Base-by-base conservation (phyloP, 1,284 basidiomycete genomes). In the Ganoderma lingzhi region DNA sequence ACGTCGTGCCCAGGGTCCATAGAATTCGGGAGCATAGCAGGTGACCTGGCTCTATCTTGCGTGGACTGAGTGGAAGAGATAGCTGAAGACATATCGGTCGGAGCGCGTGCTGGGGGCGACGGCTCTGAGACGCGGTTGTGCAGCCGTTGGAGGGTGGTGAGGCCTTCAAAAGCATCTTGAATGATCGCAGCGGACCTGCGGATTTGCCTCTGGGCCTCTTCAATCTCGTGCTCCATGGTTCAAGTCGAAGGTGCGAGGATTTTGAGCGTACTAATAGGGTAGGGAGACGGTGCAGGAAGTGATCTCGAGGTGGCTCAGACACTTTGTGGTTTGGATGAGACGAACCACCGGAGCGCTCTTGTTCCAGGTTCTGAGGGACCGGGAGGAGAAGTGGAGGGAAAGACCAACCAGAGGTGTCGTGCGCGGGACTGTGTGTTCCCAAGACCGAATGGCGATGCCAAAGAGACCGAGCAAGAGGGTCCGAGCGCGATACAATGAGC, bases 1-100 rank as follows among this genome's bases (percentile, higher is more conserved):
- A 77, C 77, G 44, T 77, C 68, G 63, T 80, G 78, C 9, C 71
- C 70, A 1, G 78, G 78, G 10, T 75, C 76, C 78, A 80, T 80
- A 9, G 68, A 10, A 28, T 55, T 69, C 35, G 63, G 14, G 39
- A 10, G 37, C 39, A 42, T 15, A 39, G 23, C 59, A 9, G 59
- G 23, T 41, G 59, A 30, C 3, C 59, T 14, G 4, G 23, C 39
- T 37, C 37, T n/a, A 41, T 42, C 39, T 41, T 61, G 59, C 19
- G 35, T 39, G 32, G 56, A 15, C n/a, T 23, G 45, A 48, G 45
- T n/a, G 6, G 56, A 2, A 8, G 35, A n/a, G 56, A 59, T 39
- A 39, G 35, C 19, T 59, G 56, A 59, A 12, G 55, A 35, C 6
- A 3, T 59, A 39, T 61, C 59, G 35, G 59, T 61, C 59, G 59